Base-by-base conservation (phyloP, 805 yeast genomes). In the Ogataea zsoltii region DNA sequence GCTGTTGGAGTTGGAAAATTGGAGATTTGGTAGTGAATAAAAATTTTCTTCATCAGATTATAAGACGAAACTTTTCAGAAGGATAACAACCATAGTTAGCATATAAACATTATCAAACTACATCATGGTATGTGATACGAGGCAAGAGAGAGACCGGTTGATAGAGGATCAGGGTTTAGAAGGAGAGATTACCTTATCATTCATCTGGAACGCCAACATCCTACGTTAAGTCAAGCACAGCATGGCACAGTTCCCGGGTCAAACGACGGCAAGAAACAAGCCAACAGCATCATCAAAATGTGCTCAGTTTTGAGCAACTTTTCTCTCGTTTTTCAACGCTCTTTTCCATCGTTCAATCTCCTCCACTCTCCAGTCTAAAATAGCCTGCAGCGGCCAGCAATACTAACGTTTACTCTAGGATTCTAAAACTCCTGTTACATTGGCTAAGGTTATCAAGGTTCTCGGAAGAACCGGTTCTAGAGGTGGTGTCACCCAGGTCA, bases 381-480 rank as follows among this genome's bases (percentile, higher is more conserved):
- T 23, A 21, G 34, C 48, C 33, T 35, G 9, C 21, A 21, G 16
- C 4, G 13, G 15, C n/a, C 37, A 16, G n/a, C 17, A 23, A 38
- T 43, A 49, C 49, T 48, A 46, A 49, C 51, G 23, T 12, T 16
- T 37, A 17, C 36, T 44, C 38, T 40, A 71, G 82, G 82, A 76
- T 67, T 70, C 80, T 59, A 79, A 83, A 77, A 83, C 88, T 76
- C 96, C 96, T 74, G 97, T 92, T 70, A 94, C 96, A 82, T 88
- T 92, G 78, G 99, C 98, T 75, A 92, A 92, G 84, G 99, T 92
- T 73, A 89, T 89, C 79, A 94, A 92, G 83, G 98, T 92, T 76
- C 84, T 92, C 78, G 98, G 98, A 76, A 92, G 99, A 81, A 92
- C 99, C 85, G 99, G 99, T 75, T 92, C 99, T 75, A 92, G 98